Conservation (phyloP, 768 basidiomycete genomes). For the Phanerochaete sordida region DNA sequence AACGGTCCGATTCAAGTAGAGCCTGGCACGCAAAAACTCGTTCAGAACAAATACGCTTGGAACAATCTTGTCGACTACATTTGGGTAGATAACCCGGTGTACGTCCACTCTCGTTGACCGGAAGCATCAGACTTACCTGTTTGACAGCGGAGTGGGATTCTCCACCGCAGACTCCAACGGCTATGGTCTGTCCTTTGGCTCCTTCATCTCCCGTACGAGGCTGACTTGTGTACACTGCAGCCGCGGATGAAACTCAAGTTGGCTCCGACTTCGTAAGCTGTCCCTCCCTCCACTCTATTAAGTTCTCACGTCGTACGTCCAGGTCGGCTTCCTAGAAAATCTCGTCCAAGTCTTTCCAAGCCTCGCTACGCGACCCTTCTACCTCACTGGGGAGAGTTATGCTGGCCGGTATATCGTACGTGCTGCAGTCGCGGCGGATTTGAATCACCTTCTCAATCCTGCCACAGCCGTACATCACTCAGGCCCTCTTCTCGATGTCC, state of each 20-base stretch:
- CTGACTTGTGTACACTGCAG: conserved; percentile 15
- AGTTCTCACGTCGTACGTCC: neutral
- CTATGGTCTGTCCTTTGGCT: conserved; percentile 42
- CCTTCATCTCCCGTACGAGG: neutral
- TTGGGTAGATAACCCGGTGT: conserved; percentile 76
- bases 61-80: conserved; percentile 59
- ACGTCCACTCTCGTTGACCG: conserved; percentile 12
- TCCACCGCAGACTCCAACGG: conserved; percentile 61
- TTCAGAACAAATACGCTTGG: conserved; percentile 56
- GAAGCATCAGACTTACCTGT: conserved; percentile 6
- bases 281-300: neutral
- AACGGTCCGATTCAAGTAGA: conserved; percentile 67
- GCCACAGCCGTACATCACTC: conserved; percentile 70
- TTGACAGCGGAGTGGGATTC: conserved; percentile 54
- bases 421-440: neutral
- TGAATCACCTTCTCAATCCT: neutral
- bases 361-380: conserved; percentile 60
- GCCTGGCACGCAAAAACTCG: conserved; percentile 46
- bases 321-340: conserved; percentile 74
- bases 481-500: conserved; percentile 59
- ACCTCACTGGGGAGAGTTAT: conserved; percentile 73
- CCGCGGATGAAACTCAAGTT: conserved; percentile 57
- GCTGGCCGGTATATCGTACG: conserved; percentile 67
- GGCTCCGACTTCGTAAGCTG: conserved; percentile 46
- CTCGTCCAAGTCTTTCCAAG: conserved; percentile 73